Evolutionary conservation across 2,329 filamentous ascomycete genomes (phyloP), one percentile per base, ranked within the genome.

Genomic region (Hymenoscyphus fructigenus): DNA sequence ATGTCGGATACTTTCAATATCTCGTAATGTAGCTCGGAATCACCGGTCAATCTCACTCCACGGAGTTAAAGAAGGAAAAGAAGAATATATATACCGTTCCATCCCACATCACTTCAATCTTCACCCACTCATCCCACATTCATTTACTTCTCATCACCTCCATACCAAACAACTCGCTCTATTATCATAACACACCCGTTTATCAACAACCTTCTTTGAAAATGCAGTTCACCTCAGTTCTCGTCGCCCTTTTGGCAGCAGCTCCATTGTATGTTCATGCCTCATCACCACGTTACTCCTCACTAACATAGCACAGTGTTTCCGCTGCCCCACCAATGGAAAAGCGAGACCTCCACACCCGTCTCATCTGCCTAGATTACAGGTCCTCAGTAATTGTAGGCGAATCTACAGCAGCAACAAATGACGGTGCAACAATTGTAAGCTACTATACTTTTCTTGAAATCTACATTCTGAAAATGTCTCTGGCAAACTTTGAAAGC

Each of bases 241-340:
- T 68, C 32, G 12, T 66, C 23, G 28, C 47, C 59, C 17, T 56
- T 14, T 28, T 63, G 14, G 59, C 53, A 12, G 60, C 64, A 10
- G 50, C 64, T 5, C 61, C 60, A 3, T 38, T 34, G 63, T 65
- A 63, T 59, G 65, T 7, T 20, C 9, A n/a, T 5, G 7, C 29
- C 15, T 17, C 55, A 7, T 5, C 20, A 5, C 12, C 14, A 14
- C 4, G 7, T 32, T 9, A 38, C 36, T 32, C 3, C 36, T 44
- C 26, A 29, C 36, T 38, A 10, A 53, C 23, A 7, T 6, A 34
- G 28, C 6, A 38, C 36, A 67, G 65, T 23, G 71, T 68, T 2
- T 32, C 71, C 4, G 73, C 73, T 47, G 50, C 72, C 53, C 62
- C 69, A 17, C 71, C 74, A 60, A 60, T 61, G 26, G 67, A 50